These are phyloP conservation scores for Rostrohypoxylon terebratum DNA, from an alignment of 495 filamentous ascomycete genomes.

Conservation along the genomic window DNA sequence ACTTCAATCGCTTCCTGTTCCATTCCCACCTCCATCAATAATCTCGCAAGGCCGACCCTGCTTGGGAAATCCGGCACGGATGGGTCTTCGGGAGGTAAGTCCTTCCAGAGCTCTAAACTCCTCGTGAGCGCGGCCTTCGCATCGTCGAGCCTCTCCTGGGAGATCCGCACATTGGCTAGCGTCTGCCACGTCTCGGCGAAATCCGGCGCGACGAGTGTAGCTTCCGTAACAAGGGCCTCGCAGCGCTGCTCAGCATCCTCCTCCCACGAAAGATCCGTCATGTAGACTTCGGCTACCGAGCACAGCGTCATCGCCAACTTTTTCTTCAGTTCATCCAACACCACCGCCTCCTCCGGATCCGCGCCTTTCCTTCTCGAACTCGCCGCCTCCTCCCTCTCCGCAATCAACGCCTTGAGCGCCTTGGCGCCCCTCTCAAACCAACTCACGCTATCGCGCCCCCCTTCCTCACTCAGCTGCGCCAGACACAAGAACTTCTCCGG, in stretches of 20 bases:
- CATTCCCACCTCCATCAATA: slow-evolving; percentile 91
- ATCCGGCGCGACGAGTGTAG: slow-evolving; percentile 78
- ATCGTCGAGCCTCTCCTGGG: slow-evolving; percentile 80
- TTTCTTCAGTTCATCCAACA: slow-evolving; percentile 73
- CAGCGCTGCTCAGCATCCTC: slow-evolving; percentile 86
- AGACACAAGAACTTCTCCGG: slow-evolving; percentile 97
- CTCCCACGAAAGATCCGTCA: slow-evolving; percentile 97
- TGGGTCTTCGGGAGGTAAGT: slow-evolving; percentile 71
- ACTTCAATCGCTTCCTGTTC: slow-evolving; percentile 86
- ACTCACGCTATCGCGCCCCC: slow-evolving; percentile 81
- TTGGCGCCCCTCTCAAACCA: slow-evolving; percentile 89
- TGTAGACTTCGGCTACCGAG: slow-evolving; percentile 92
- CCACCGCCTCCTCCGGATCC: slow-evolving; percentile 50
- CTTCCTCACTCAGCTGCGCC: slow-evolving; percentile 89
- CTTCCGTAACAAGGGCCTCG: slow-evolving; percentile 87
- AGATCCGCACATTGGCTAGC: slow-evolving; percentile 91
- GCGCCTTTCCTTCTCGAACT: slow-evolving; percentile 47
- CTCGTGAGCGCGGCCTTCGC: slow-evolving; percentile 79
- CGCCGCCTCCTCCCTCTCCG: slow-evolving; percentile 56
- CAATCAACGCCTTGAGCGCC: slow-evolving; percentile 74
- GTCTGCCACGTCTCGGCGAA: slow-evolving; percentile 90
- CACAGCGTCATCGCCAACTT: slow-evolving; percentile 90
- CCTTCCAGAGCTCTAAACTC: slow-evolving; percentile 83
- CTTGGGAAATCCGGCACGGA: slow-evolving; percentile 84
- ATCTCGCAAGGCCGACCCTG: slow-evolving; percentile 81